Conservation (phyloP, 352 stramenopile genomes). For the Phytophthora lateralis region DNA sequence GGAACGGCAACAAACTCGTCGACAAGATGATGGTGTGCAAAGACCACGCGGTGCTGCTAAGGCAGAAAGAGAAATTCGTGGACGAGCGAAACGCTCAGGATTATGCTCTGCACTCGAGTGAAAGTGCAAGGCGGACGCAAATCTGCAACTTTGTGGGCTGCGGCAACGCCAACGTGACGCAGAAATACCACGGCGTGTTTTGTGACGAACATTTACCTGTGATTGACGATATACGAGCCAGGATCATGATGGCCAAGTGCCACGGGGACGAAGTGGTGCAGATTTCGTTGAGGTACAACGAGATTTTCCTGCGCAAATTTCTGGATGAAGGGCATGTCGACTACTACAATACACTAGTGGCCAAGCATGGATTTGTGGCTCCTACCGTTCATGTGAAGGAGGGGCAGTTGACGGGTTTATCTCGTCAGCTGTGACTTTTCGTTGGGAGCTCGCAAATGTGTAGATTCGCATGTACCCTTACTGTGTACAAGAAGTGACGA, state of each 20-base stretch:
- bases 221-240: constrained; percentile 7
- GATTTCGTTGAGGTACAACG: constrained; percentile 9
- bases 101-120: background rate
- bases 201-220: constrained; percentile 8
- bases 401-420: background rate
- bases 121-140: background rate
- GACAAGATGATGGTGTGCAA: background rate
- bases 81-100: background rate
- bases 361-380: constrained; percentile 7
- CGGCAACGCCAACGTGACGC: background rate
- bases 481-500: too few species aligned
- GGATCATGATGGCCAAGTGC: constrained; percentile 10
- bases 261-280: constrained; percentile 3
- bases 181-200: constrained; percentile 8
- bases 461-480: too few species aligned
- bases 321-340: constrained; percentile 10
- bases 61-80: constrained; percentile 3
- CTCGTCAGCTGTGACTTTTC: background rate
- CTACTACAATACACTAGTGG: constrained; percentile 14
- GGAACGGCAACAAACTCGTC: background rate
- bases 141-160: constrained; percentile 4
- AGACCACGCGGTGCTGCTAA: background rate
- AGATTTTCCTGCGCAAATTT: constrained; percentile 16
- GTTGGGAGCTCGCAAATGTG: too few species aligned
- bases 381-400: constrained; percentile 11